Evolutionary conservation across 306 rosid genomes (phyloP).

Genomic region (Gillenia trifoliata): DNA sequence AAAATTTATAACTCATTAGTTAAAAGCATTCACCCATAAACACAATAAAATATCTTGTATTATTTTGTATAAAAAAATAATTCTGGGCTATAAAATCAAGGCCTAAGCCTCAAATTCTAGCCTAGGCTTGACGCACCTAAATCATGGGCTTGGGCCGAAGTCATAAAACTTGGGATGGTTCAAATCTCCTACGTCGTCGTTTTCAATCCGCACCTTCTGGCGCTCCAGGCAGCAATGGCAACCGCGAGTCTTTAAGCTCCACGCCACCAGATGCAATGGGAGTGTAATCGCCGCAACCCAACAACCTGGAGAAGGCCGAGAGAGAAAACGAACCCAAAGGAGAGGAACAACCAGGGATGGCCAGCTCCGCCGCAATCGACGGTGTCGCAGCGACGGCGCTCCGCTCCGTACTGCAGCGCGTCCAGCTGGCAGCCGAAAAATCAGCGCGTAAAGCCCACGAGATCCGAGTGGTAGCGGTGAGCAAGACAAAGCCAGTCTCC

Average conservation of each 20-base stretch:
- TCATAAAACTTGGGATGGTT: not conserved
- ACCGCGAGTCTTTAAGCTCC: not conserved
- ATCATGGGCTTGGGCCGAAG: not conserved
- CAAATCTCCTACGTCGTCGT: not conserved
- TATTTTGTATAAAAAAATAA: no score
- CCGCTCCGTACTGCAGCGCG: conserved; percentile 52
- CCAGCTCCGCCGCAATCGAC: conserved; percentile 39
- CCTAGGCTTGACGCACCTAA: not conserved
- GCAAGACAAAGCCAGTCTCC: conserved; percentile 77
- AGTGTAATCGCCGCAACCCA: not conserved
- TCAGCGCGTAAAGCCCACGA: conserved; percentile 41
- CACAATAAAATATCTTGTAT: no score
- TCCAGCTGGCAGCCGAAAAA: conserved; percentile 56
- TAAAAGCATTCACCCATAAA: no score
- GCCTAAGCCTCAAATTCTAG: not conserved
- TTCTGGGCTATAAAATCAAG: not conserved
- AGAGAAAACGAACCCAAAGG: not conserved
- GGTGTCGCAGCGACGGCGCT: conserved; percentile 40
- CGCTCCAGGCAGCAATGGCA: not conserved
- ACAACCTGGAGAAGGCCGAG: conserved; percentile 24
- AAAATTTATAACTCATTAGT: no score
- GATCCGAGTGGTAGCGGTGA: conserved; percentile 74
- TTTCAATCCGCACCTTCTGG: not conserved
- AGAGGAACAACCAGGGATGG: conserved; percentile 23
- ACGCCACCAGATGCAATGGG: not conserved